Conservation (phyloP, 129 eudicot genomes). For the carrot (Daucus carota) region DH1_v3.0 NC_030385.2:8509501-8510000, state of each 20-base stretch:
- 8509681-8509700: slow-evolving; percentile 80
- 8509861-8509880: slow-evolving; percentile 11
- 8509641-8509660: slow-evolving; percentile 11
- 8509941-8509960: slow-evolving; percentile 69
- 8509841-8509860: slow-evolving; percentile 2
- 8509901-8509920: slow-evolving; percentile 68
- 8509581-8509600: not conserved
- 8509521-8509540: not conserved
- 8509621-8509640: not conserved
- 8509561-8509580: not conserved
- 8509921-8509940: slow-evolving; percentile 81
- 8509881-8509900: slow-evolving; percentile 79
- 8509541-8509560: not conserved
- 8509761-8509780: slow-evolving; percentile 66
- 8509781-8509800: slow-evolving; percentile 90
- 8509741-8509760: slow-evolving; percentile 75
- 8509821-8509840: not conserved
- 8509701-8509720: slow-evolving; percentile 69
- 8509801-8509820: slow-evolving; percentile 5
- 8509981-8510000: slow-evolving; percentile 79
- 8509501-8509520: not conserved
- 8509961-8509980: slow-evolving; percentile 81
- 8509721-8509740: slow-evolving; percentile 73
- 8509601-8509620: not conserved
- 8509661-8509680: slow-evolving; percentile 26